phyloP scores from a whole-genome alignment of 75 land plant genomes.

The Sequoiadendron giganteum region DNA sequence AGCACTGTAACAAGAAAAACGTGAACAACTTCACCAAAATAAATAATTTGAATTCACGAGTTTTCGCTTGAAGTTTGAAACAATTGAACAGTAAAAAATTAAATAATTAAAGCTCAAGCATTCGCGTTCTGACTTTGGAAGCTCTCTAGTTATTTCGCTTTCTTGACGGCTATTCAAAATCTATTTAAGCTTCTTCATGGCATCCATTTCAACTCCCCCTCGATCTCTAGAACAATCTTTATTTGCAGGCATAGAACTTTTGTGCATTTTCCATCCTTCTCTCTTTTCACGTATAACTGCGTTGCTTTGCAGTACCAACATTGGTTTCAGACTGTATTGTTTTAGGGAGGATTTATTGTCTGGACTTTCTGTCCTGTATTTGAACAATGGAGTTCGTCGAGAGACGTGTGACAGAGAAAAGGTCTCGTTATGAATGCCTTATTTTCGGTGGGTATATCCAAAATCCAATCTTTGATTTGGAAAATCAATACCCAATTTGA shows the following conservation, averaged over 20 bases:
- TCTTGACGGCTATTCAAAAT: neutral
- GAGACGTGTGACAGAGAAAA: neutral
- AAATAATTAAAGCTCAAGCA: neutral
- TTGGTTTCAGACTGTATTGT: neutral
- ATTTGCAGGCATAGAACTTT: neutral
- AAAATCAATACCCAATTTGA: neutral
- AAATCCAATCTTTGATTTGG: neutral
- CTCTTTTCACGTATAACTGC: neutral
- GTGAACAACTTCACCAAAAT: neutral
- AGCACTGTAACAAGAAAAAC: neutral
- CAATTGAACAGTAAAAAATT: neutral
- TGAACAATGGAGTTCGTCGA: neutral
- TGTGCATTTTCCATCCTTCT: neutral
- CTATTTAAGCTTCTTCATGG: neutral
- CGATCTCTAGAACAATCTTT: neutral
- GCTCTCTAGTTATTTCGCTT: neutral
- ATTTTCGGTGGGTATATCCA: neutral
- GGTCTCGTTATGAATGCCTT: constrained; percentile 3
- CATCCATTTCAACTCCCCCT: neutral
- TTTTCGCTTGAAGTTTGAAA: neutral
- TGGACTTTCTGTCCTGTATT: neutral
- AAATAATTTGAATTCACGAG: neutral
- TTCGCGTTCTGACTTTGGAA: neutral
- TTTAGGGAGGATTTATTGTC: neutral
- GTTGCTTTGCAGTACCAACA: neutral